Conservation (phyloP, 1,284 basidiomycete genomes). For the Cutaneotrichosporon sp. region DNA sequence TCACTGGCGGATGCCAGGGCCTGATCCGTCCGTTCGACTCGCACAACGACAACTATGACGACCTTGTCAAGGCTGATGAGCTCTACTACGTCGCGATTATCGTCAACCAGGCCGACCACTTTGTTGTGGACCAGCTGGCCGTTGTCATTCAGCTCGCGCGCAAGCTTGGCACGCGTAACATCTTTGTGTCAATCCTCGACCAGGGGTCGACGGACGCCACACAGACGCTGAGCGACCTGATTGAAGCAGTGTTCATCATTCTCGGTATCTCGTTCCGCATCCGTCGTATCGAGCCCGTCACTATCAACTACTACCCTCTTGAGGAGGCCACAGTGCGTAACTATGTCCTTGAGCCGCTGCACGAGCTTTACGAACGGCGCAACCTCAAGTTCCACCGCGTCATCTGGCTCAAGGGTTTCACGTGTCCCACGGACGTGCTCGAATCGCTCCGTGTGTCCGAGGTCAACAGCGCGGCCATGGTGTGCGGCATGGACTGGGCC, state of each 20-base stretch:
- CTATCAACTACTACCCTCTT: constrained; percentile 83
- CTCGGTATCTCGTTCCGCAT: constrained; percentile 88
- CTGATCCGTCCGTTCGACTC: constrained; percentile 77
- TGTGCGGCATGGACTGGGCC: constrained; percentile 98
- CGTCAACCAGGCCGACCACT: constrained; percentile 93
- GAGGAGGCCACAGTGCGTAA: constrained; percentile 91
- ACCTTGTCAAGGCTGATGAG: constrained; percentile 69
- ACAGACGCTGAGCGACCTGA: constrained; percentile 81
- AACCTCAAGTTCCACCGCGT: constrained; percentile 79
- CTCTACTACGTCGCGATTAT: constrained; percentile 91
- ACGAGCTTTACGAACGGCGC: constrained; percentile 68
- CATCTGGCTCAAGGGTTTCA: constrained; percentile 94
- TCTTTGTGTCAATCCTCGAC: constrained; percentile 95
- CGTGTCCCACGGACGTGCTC: constrained; percentile 90
- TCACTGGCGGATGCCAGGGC: constrained; percentile 89
- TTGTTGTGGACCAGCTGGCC: constrained; percentile 90
- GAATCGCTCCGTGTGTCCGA: constrained; percentile 86
- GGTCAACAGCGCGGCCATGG: constrained; percentile 86
- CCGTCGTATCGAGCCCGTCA: constrained; percentile 79
- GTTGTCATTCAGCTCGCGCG: constrained; percentile 89
- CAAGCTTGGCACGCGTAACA: constrained; percentile 73
- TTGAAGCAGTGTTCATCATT: constrained; percentile 83
- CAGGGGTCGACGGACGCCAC: constrained; percentile 89
- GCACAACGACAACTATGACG: constrained; percentile 80
- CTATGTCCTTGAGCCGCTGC: constrained; percentile 79